Conservation (phyloP, 345 rosid genomes). For the Nephelium lappaceum region DNA sequence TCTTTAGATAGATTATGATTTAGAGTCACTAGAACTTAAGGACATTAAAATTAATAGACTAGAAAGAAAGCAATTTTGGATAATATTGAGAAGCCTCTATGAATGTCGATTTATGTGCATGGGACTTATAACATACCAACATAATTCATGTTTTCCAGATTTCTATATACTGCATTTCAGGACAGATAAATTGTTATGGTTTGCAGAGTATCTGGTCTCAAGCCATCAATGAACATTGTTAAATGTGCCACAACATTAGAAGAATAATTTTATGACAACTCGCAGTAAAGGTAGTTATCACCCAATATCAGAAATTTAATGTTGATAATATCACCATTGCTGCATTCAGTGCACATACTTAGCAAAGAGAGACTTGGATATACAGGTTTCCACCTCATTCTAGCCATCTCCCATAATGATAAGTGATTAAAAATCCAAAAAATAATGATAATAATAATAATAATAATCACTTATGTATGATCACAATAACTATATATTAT, state of each 20-base stretch:
- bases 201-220: background rate
- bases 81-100: background rate
- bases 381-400: background rate
- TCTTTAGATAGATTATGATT: slow-evolving; percentile 1
- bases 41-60: background rate
- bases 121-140: background rate
- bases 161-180: background rate
- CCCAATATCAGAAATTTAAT: background rate
- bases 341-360: background rate
- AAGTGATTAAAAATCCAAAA: background rate
- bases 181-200: too few relatives aligned
- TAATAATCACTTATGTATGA: background rate
- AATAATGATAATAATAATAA: too few relatives aligned
- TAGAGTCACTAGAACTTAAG: background rate
- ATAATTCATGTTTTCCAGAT: background rate
- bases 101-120: background rate
- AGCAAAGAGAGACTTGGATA: slow-evolving; percentile 1
- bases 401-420: background rate
- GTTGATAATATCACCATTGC: background rate
- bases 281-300: background rate
- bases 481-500: slow-evolving; percentile 21
- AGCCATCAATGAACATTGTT: background rate
- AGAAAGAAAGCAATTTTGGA: background rate
- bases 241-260: background rate
- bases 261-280: background rate